Conservation (phyloP, 1,139 yeast genomes). For the Yarrowia galli region DNA sequence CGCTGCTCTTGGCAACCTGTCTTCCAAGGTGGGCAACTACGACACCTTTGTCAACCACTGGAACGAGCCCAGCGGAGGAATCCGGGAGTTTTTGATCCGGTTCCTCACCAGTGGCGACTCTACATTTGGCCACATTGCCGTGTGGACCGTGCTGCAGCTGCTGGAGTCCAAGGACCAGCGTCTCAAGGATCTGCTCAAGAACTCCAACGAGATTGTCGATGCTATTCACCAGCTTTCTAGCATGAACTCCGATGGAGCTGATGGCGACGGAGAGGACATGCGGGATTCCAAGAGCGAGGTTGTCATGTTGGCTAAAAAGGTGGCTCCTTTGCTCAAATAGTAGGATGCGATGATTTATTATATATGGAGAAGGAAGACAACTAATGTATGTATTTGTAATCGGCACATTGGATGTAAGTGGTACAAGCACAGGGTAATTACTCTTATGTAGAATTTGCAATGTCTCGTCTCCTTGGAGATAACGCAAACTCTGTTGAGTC, state of each 20-base stretch:
- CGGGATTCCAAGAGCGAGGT: conserved; percentile 38
- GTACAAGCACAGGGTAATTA: no score
- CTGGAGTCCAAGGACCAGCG: conserved; percentile 84
- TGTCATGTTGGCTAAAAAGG: conserved; percentile 39
- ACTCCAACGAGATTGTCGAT: conserved; percentile 49
- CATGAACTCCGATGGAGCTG: conserved; percentile 28
- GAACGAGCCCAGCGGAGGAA: conserved; percentile 83
- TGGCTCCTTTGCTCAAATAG: conserved; percentile 38
- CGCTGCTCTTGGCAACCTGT: conserved; percentile 94
- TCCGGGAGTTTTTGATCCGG: conserved; percentile 79
- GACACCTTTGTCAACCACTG: conserved; percentile 80
- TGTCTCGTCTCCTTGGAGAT: background rate
- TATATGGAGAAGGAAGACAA: conserved; percentile 37
- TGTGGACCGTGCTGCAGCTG: conserved; percentile 94
- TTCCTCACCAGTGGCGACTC: conserved; percentile 86
- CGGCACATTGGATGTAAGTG: background rate
- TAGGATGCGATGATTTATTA: conserved; percentile 37
- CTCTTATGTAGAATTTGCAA: no score
- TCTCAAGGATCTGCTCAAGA: conserved; percentile 54
- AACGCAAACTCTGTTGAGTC: background rate
- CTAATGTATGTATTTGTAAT: conserved; percentile 38
- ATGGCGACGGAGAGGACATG: conserved; percentile 35
- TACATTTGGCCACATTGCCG: conserved; percentile 97
- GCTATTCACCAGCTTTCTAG: conserved; percentile 51
- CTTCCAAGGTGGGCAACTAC: conserved; percentile 87